Evolutionary conservation across 768 basidiomycete species (phyloP).

Genomic region (Coprinopsis sp.): DNA sequence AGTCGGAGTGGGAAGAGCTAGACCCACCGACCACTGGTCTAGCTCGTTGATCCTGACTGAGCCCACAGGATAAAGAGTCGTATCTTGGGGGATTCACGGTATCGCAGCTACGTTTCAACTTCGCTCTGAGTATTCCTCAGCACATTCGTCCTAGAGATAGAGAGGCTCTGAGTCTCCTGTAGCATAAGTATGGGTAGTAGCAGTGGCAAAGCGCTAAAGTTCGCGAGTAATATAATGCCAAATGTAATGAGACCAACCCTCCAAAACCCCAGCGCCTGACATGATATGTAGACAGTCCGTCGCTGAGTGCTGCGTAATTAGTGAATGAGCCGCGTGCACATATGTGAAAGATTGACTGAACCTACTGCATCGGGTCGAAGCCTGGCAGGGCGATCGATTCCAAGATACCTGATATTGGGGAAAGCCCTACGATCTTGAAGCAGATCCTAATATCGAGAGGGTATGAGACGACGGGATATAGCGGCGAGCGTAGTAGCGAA

Average conservation of each 20-base stretch:
- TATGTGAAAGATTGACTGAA: constrained; percentile 7
- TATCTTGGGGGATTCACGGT: too few species aligned
- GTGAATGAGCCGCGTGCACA: neutral
- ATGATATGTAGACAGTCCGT: constrained; percentile 47
- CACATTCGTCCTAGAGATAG: too few species aligned
- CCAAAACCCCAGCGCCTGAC: constrained; percentile 43
- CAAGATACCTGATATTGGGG: constrained; percentile 53
- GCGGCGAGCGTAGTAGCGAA: too few species aligned
- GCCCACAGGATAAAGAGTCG: too few species aligned
- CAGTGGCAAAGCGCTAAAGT: too few species aligned
- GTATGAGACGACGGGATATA: neutral
- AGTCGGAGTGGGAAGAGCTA: too few species aligned
- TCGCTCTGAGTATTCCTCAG: too few species aligned
- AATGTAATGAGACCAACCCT: constrained; percentile 48
- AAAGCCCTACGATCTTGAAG: constrained; percentile 34
- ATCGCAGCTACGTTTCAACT: too few species aligned
- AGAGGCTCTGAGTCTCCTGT: too few species aligned
- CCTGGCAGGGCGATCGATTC: constrained; percentile 57
- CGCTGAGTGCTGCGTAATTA: constrained; percentile 30
- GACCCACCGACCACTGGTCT: too few species aligned
- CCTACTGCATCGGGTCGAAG: constrained; percentile 63
- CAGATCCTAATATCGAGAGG: constrained; percentile 29
- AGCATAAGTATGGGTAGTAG: too few species aligned
- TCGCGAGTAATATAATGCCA: constrained; percentile 36
- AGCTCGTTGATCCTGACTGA: too few species aligned